Conservation (phyloP, 140 eudicot species). For the Oenanthe javanica region DNA sequence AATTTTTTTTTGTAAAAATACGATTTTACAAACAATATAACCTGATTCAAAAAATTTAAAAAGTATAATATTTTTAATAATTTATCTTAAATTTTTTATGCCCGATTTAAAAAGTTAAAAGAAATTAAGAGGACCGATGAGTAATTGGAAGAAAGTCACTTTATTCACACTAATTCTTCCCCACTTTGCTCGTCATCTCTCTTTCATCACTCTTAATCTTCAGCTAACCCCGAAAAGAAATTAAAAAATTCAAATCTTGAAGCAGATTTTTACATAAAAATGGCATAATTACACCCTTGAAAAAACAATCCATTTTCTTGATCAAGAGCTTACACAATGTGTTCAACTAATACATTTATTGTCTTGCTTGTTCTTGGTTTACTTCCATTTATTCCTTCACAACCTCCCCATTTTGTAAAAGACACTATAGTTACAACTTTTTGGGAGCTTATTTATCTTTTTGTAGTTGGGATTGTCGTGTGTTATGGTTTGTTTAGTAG, state of each 20-base stretch:
- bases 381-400: constrained; percentile 60
- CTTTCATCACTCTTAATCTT: not conserved
- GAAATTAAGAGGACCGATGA: too few relatives aligned
- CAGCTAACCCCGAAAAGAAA: not conserved
- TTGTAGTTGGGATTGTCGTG: constrained; percentile 65
- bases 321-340: not conserved
- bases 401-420: constrained; percentile 50
- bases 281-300: not conserved
- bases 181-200: too few relatives aligned
- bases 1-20: too few relatives aligned
- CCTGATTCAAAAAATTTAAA: too few relatives aligned
- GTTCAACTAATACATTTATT: constrained; percentile 34
- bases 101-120: too few relatives aligned
- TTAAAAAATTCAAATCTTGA: not conserved
- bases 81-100: too few relatives aligned
- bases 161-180: too few relatives aligned
- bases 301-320: not conserved
- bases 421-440: constrained; percentile 28
- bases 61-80: too few relatives aligned
- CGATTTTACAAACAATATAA: too few relatives aligned
- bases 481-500: constrained; percentile 72
- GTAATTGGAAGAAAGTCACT: too few relatives aligned
- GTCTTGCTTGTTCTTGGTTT: constrained; percentile 41
- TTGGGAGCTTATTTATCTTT: constrained; percentile 76
- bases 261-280: not conserved